Base-by-base conservation (phyloP, 2,329 filamentous ascomycete species). In the Fusarium sp. region DNA sequence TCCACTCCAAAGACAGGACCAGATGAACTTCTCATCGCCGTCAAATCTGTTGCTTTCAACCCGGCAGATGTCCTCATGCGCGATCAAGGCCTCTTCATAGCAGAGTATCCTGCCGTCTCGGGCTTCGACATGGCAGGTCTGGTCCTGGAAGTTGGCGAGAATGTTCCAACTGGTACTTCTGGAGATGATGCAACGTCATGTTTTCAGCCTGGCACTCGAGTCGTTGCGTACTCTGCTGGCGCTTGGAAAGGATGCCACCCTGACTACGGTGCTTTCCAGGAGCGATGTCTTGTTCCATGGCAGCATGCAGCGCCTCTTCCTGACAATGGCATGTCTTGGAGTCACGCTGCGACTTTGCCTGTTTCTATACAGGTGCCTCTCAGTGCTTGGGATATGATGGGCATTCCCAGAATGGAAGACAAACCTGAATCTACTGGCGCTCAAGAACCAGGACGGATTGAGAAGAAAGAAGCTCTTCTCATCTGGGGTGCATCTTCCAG, bases 41-140 rank as follows among this genome's bases (percentile, higher is more conserved):
- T 85, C 68, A 82, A 83, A 50, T 82, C 84, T 5, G 73, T 85
- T 8, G 84, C 83, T 16, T 73, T 86, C 37, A 86, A 86, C 63
- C 84, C 84, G 4, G 78, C 83, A 50, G 84, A 86, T 59, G 58
- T 21, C 50, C 44, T 76, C 44, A 81, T 83, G 76, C 83, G 82
- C n/a, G 75, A 79, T 24, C 65, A 74, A 8, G 84, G 83, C 18
- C 76, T 84, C 57, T 78, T 80, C 47, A 78, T 84, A 38, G 42
- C 76, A 3, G 48, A 43, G 0, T 84, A 82, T 63, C 84, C 84
- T 8, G 79, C 82, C 0, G 77, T 83, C 23, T 54, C 79, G 9
- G 81, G 81, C 39, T 81, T 80, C 15, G 84, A 86, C 39, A 72
- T 83, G 5, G 65, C 81, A 1, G 84, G 84, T 0, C 29, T 83